Percentiles rank a stretch among this genome's conserved stretches.
phyloP scores from a whole-genome alignment of 768 basidiomycete genomes.

The Pleurotus citrinopileatus region DNA sequence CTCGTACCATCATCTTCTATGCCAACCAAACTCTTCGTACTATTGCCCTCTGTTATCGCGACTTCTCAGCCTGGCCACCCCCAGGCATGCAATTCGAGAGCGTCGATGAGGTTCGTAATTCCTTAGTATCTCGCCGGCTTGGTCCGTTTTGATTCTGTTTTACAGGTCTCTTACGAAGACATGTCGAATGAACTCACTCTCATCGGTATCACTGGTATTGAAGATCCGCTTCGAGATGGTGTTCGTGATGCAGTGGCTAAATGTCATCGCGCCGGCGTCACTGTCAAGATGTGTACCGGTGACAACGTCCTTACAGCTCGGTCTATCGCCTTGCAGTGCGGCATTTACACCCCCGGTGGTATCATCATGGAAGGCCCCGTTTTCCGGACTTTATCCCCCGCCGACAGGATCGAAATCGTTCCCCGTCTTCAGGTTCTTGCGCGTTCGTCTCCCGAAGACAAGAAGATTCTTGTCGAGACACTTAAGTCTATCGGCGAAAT shows the following conservation, averaged over 20 bases:
- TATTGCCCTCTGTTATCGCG: constrained; percentile 90
- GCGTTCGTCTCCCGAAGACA: constrained; percentile 96
- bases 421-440: constrained; percentile 95
- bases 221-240: constrained; percentile 91
- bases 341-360: constrained; percentile 91
- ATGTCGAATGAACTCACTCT: constrained; percentile 76
- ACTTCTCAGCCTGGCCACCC: constrained; percentile 88
- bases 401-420: constrained; percentile 77
- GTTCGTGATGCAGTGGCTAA: constrained; percentile 86
- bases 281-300: constrained; percentile 98
- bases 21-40: constrained; percentile 95
- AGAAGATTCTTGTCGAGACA: constrained; percentile 88
- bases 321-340: constrained; percentile 96
- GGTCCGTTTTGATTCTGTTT: constrained; percentile 4
- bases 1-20: constrained; percentile 94
- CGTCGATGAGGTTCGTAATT: constrained; percentile 48
- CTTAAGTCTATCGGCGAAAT: constrained; percentile 85
- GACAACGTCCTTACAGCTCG: constrained; percentile 94
- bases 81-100: constrained; percentile 32
- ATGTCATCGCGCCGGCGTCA: constrained; percentile 86
- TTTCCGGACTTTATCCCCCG: constrained; percentile 74
- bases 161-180: constrained; percentile 64
- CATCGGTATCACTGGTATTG: constrained; percentile 90
- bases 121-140: not conserved
- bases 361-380: constrained; percentile 98